Evolutionary conservation across 2,329 filamentous ascomycete genomes (phyloP), one percentile per base, ranked within the genome.

Genomic region (Fusarium sp.): DNA sequence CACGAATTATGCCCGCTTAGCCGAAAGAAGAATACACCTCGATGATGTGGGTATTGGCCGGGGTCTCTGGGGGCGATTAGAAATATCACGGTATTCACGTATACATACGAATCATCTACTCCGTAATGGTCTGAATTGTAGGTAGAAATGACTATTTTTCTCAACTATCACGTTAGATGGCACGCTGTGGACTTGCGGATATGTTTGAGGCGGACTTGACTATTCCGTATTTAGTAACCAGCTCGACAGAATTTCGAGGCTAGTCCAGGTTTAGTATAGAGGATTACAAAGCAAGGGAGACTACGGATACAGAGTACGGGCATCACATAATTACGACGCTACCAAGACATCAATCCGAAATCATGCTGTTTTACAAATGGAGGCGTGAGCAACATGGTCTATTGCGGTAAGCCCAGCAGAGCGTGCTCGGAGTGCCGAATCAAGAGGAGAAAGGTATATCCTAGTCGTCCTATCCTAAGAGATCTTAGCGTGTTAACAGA

Each of bases 1-100:
- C 10, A 6, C 16, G 9, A 11, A 9, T 6, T 7, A n/a, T 15
- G 1, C 19, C 10, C 4, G 0, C 16, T 12, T 25, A n/a, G 21
- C 35, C 35, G 25, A 19, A 54, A 54, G 19, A 9, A 19, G 52
- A 18, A 54, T 54, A 30, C 35, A 54, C 16, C 35, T 54, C 52
- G 52, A 40, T 16, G 35, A 54, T 40, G 28, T 54, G 35, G 52
- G 11, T 40, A 4, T 25, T 9, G 1, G 10, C 9, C 9, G 13
- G 13, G 44, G 23, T 44, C 25, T 11, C 44, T 30, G 19, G 9
- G 33, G 4, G 3, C 19, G 13, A 11, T 16, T 15, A 30, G 6
- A 8, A 16, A 5, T 7, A 21, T 2, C 3, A 8, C 13, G 9
- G 6, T 0, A 6, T 11, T 19, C 5, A 16, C 19, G 13, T 47